A percentile compares a stretch with the other conserved stretches of the same genome.
Conservation (phyloP, 1,139 yeast species). For the Wickerhamiella infanticola region DNA sequence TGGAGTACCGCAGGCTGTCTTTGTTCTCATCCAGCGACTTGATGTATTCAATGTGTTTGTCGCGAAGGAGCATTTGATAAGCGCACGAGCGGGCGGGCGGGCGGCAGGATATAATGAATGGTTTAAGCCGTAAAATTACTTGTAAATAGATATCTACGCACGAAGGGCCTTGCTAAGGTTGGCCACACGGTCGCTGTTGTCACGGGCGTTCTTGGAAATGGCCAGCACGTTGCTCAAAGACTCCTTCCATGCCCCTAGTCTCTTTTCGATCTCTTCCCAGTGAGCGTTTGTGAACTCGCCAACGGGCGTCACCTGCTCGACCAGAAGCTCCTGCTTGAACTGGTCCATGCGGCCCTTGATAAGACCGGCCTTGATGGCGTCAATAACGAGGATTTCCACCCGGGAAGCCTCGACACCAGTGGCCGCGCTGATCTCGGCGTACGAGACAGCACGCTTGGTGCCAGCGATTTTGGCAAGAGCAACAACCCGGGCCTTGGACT, state of each 20-base stretch:
- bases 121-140: too few relatives aligned
- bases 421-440: constrained; percentile 22
- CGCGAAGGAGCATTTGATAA: constrained; percentile 13
- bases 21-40: constrained; percentile 34
- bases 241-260: constrained; percentile 26
- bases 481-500: constrained; percentile 15
- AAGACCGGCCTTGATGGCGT: constrained; percentile 30
- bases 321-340: constrained; percentile 23
- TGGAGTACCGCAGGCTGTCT: constrained; percentile 66
- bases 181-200: not conserved
- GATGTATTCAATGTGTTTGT: constrained; percentile 40
- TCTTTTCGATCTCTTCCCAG: constrained; percentile 25
- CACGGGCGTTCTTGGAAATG: not conserved
- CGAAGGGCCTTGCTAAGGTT: not conserved
- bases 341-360: constrained; percentile 31
- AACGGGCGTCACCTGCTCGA: constrained; percentile 26
- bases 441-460: constrained; percentile 18
- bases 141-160: not conserved
- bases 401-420: constrained; percentile 22
- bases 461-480: constrained; percentile 13
- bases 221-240: constrained; percentile 18
- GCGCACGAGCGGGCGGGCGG: too few relatives aligned
- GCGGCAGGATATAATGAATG: too few relatives aligned
- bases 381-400: constrained; percentile 30
- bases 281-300: constrained; percentile 27